Base-by-base conservation (phyloP, 176 grass and related monocot species). In the Aegilops tauschii region DNA sequence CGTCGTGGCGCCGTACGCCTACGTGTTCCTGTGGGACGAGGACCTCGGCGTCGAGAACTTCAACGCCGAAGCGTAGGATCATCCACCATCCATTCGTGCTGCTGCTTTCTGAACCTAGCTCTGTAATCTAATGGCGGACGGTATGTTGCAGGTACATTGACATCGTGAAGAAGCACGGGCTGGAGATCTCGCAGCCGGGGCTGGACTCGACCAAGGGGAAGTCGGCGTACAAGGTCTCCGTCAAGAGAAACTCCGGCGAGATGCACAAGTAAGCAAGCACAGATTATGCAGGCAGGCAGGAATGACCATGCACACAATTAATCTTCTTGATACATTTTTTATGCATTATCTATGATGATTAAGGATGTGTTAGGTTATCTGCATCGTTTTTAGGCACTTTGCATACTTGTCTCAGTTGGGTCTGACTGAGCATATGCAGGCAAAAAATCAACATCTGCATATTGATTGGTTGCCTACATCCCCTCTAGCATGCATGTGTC, bases 11-110 rank as follows among this genome's bases (percentile, higher is more conserved):
- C 69, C 61, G 1, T 91, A 91, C 8, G 85, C 88, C 16, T 91
- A 91, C 76, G 20, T 91, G 9, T 91, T 91, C 76, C 76, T 91
- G 0, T 91, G 90, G 90, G 90, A 91, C 20, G 86, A 91, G 32
- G 90, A 85, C 36, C 76, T 91, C 12, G 85, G 76, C 6, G 85
- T 85, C 0, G 61, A 80, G 6, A 50, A 35, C 36, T 91, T 91
- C 76, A 28, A 9, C 11, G 84, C 85, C 0, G 69, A 71, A 34
- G 77, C 83, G 68, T 91, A 91, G 11, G 14, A 5, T 13, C 69
- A 20, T 58, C 54, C 2, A 59, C 1, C 8, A 35, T 34, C 31
- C 1, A 4, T 20, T 12, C 44, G 44, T 45, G 44, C 3, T 12
- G 44, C 44, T 36, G 31, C 17, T 69, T 21, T 8, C 21, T 66